Conservation (phyloP, 1,139 yeast genomes). For the Taphrina confusa region DNA sequence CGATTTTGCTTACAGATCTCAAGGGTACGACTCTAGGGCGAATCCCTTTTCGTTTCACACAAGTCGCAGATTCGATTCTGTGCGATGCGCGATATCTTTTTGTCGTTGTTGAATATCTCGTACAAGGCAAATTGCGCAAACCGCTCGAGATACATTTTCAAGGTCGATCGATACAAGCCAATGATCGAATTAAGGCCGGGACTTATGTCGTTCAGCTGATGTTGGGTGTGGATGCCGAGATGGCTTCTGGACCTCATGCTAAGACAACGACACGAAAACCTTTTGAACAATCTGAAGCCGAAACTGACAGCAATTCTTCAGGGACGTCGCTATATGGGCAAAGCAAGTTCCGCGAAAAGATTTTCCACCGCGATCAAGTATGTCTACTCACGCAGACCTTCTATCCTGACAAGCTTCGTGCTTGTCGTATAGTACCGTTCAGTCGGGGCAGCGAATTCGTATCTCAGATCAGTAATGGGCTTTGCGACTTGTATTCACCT, state of each 20-base stretch:
- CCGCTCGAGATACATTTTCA: constrained; percentile 1
- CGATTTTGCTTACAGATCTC: not conserved
- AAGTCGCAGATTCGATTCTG: not conserved
- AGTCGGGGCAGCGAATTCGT: constrained; percentile 2
- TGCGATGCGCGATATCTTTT: constrained; percentile 1
- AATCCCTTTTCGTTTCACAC: not conserved
- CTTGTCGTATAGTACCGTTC: constrained; percentile 3
- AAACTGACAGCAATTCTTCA: not conserved
- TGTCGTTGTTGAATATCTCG: not conserved
- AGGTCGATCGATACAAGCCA: constrained; percentile 1
- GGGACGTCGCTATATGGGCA: not conserved
- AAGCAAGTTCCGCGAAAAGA: not conserved
- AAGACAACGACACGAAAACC: constrained; percentile 3
- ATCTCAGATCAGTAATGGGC: not conserved
- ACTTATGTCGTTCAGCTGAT: not conserved
- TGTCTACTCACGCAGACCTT: not conserved
- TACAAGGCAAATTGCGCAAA: not conserved
- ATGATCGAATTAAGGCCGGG: not conserved
- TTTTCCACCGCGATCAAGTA: not conserved
- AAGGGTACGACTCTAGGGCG: constrained; percentile 5
- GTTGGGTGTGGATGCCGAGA: not conserved
- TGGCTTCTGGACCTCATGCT: not conserved
- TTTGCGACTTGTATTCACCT: constrained; percentile 1
- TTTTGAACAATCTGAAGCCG: not conserved
- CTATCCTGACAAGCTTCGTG: not conserved